Percentiles rank a stretch among this genome's conserved stretches.
Evolutionary conservation across 768 basidiomycete genomes (phyloP).

Genomic region (Megacollybia marginata): DNA sequence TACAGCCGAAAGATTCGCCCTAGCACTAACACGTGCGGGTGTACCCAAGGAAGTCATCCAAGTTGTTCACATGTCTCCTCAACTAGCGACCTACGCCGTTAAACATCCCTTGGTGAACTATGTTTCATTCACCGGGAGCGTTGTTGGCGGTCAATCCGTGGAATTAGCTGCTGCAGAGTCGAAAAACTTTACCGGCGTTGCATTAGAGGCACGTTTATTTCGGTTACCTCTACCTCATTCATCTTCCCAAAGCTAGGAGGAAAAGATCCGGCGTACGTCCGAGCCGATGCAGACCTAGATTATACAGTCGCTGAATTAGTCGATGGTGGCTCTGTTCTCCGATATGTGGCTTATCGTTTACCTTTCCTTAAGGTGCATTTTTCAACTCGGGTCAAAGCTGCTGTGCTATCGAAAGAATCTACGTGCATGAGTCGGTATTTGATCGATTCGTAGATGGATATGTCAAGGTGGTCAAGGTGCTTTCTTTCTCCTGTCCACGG

Average conservation of each 20-base stretch:
- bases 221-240: neutral
- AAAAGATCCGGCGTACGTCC: constrained; percentile 96
- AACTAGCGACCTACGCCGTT: constrained; percentile 52
- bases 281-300: constrained; percentile 75
- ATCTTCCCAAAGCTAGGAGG: constrained; percentile 67
- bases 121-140: constrained; percentile 86
- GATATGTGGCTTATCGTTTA: neutral
- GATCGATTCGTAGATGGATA: constrained; percentile 73
- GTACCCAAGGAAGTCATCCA: constrained; percentile 70
- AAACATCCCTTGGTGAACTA: constrained; percentile 67
- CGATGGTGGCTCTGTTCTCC: constrained; percentile 53
- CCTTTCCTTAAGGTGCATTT: constrained; percentile 44
- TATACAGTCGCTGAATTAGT: constrained; percentile 84
- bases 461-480: constrained; percentile 67
- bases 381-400: constrained; percentile 99
- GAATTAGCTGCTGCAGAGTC: constrained; percentile 61
- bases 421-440: constrained; percentile 82
- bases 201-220: constrained; percentile 54
- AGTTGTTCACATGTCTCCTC: constrained; percentile 65
- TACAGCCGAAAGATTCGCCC: constrained; percentile 72
- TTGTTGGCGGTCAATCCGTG: constrained; percentile 68
- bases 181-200: constrained; percentile 77
- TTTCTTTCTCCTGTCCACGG: neutral
- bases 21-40: constrained; percentile 66
- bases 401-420: constrained; percentile 91